phyloP scores from a whole-genome alignment of 1,139 yeast genomes.

The Hansenula lynferdii region DNA sequence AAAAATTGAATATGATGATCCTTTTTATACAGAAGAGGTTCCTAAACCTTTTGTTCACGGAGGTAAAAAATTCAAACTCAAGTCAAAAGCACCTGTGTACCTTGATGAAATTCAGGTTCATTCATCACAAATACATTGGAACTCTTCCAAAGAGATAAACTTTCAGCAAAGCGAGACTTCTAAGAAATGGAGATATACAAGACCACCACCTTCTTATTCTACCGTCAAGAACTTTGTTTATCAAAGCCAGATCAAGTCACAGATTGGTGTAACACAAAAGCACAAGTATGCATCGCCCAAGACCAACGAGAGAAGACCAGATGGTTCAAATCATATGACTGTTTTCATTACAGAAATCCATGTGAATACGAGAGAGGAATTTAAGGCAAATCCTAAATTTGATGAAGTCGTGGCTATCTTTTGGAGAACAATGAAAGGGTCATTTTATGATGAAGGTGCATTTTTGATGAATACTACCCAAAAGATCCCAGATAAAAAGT shows the following conservation, averaged over 20 bases:
- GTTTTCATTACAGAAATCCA: constrained; percentile 64
- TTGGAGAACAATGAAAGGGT: constrained; percentile 54
- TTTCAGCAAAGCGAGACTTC: background rate
- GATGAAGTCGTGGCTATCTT: constrained; percentile 59
- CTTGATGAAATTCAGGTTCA: constrained; percentile 22
- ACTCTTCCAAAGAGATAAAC: constrained; percentile 3
- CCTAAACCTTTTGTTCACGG: constrained; percentile 63
- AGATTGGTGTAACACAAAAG: constrained; percentile 39
- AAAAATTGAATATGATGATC: constrained; percentile 52
- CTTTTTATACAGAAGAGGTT: constrained; percentile 53
- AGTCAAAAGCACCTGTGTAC: constrained; percentile 20
- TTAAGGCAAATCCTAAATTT: constrained; percentile 59
- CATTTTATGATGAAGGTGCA: constrained; percentile 19
- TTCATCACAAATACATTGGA: no score
- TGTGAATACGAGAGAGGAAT: constrained; percentile 43
- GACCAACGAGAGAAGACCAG: constrained; percentile 34
- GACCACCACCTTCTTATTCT: constrained; percentile 34
- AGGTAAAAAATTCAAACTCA: constrained; percentile 48
- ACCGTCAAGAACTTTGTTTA: constrained; percentile 29
- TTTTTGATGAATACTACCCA: constrained; percentile 6
- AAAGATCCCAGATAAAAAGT: constrained; percentile 4
- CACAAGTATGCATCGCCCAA: constrained; percentile 28
- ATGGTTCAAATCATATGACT: constrained; percentile 44
- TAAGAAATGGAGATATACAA: constrained; percentile 32
- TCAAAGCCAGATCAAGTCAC: constrained; percentile 31